Evolutionary conservation across 139 green algal species (phyloP), one percentile per base, ranked within the genome.

Genomic region (Pycnococcus provasolii): DNA sequence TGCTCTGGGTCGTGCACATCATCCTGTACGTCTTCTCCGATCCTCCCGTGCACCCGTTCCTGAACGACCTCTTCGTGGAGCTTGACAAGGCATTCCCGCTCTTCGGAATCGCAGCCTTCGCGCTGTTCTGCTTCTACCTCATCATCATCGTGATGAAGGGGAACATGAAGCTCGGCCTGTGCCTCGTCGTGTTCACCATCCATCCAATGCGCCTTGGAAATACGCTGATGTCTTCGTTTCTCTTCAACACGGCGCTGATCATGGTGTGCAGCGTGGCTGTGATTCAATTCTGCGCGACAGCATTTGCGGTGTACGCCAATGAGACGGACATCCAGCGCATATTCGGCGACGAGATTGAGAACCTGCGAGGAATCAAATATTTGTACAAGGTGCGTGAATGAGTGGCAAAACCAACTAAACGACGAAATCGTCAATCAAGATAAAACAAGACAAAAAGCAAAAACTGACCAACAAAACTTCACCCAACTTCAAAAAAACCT

Each of bases 201-300:
- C 63, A 71, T 40, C 53, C 53, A 4, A 71, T 71, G 65, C 52
- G 53, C 15, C 15, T 64, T 7, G 54, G 54, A 1, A 7, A 13
- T 53, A 97, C 91, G 4, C 74, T 97, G 54, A 97, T 97, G 90
- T 89, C 73, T 77, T 85, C 77, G 51, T 90, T 97, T 73, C 83
- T 97, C 2, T 95, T 97, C 80, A 97, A 97, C 79, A 81, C 85
- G 2, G 90, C 78, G 6, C 77, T 97, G 51, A 90, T 98, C 51
- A 77, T 97, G 68, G 71, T 92, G 39, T 87, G 87, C 70, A 81
- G 78, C 47, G 84, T 86, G 45, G 67, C 70, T 50, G 81, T 89
- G 42, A 86, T 96, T 53, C 90, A 96, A 74, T 97, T 97, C 77
- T 96, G 87, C 72, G 75, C 63, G 1, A 68, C 84, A 59, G 89